phyloP scores from a whole-genome alignment of 495 filamentous ascomycete species.

The Podospora pseudoanserina region DNA sequence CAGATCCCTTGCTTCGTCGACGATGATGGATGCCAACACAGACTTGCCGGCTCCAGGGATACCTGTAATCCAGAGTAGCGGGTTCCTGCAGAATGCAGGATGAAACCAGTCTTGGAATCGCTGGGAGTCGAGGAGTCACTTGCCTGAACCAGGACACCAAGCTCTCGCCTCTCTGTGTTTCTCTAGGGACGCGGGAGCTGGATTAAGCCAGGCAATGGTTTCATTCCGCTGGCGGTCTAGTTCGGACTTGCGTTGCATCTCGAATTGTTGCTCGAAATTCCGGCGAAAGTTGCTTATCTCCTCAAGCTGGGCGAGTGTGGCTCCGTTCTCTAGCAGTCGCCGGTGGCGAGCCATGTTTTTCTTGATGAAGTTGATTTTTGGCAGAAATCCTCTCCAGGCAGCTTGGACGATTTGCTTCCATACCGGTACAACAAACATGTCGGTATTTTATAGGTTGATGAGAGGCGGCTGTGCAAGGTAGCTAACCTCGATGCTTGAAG shows the following conservation, averaged over 20 bases:
- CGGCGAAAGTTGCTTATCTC: neutral
- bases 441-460: neutral
- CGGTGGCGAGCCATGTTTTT: constrained; percentile 32
- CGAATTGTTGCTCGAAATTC: neutral
- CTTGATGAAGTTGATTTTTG: constrained; percentile 31
- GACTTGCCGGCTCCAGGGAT: constrained; percentile 3
- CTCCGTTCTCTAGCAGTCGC: constrained; percentile 18
- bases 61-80: neutral
- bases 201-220: neutral
- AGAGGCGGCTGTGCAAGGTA: neutral
- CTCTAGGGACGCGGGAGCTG: neutral
- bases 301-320: constrained; percentile 18
- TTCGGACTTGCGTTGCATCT: neutral
- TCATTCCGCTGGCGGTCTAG: neutral
- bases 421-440: neutral
- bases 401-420: constrained; percentile 34
- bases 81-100: neutral
- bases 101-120: neutral
- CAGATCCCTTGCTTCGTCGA: neutral
- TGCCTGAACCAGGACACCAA: neutral
- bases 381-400: constrained; percentile 40
- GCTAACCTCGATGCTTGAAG: constrained; percentile 23
- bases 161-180: neutral
- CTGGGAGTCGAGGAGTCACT: neutral
- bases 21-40: neutral